Evolutionary conservation across 805 yeast genomes (phyloP), one percentile per base, ranked within the genome.

Genomic region (Kuraishia capsulata): DNA sequence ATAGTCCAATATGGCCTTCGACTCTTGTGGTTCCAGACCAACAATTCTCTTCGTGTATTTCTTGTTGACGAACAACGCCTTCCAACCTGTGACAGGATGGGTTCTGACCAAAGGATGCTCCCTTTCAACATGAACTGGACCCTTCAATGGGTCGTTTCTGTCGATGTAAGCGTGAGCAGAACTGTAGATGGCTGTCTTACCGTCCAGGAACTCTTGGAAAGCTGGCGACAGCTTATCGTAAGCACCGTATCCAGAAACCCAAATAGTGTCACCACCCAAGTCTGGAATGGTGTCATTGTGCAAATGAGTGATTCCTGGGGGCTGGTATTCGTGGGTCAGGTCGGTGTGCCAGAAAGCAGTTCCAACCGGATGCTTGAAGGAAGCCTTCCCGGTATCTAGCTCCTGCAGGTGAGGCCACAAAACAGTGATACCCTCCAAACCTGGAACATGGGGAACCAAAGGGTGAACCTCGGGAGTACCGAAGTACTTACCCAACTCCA

Each of bases 71-170:
- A 61, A 76, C 44, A 77, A 56, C 1, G 77, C 59, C 54, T 77
- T 78, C 73, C 76, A 66, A 33, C 81, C 81, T 21, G 82, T 76
- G 11, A 69, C 78, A 8, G 84, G 83, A 47, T 78, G 78, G 30
- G 81, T 73, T 58, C 82, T 68, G 26, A 78, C 68, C 20, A 78
- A 45, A 3, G 81, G 82, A 54, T 78, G 84, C 42, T 66, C 71
- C 53, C 78, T 66, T 45, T 67, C 76, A 39, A 75, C 60, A 39
- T 64, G 64, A 40, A 64, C 63, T 14, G 67, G 68, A n/a, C 71
- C 69, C 39, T 56, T 56, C 20, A 73, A 61, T 18, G 75, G 76
- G 21, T 63, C 61, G 18, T 65, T 51, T 35, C 67, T 47, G 50
- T 63, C 61, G 41, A 62, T 40, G 45, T 64, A 67, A 11, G 45